These are phyloP conservation scores for Coemansia sp. DNA, from an alignment of 192 early-diverging fungal species.

Conservation along the genomic window DNA sequence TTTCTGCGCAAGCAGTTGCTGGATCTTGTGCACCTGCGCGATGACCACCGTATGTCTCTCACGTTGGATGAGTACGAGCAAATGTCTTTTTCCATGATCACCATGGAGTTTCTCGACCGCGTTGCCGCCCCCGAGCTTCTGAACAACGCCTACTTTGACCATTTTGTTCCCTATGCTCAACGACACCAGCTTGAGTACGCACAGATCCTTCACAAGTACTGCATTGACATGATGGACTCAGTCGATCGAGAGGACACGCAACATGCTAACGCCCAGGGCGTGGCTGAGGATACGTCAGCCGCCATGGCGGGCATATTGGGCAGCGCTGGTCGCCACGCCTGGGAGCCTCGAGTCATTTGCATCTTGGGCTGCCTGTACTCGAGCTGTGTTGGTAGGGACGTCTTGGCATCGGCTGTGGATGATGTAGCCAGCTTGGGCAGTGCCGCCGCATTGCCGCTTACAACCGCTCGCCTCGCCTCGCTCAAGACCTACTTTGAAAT, in stretches of 20 bases:
- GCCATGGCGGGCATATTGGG: neutral
- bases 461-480: conserved; percentile 16
- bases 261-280: neutral
- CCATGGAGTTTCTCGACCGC: conserved; percentile 66
- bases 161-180: conserved; percentile 63
- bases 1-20: conserved; percentile 58
- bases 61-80: conserved; percentile 60
- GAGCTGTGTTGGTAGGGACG: conserved; percentile 11
- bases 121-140: conserved; percentile 66
- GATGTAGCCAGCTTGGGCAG: neutral
- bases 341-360: conserved; percentile 65
- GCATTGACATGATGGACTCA: conserved; percentile 62
- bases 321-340: conserved; percentile 24
- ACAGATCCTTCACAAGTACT: conserved; percentile 61
- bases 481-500: conserved; percentile 40
- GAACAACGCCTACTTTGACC: conserved; percentile 53
- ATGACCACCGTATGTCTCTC: conserved; percentile 53
- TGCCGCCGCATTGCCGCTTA: conserved; percentile 17
- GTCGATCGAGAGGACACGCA: conserved; percentile 13
- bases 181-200: conserved; percentile 60
- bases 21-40: conserved; percentile 63
- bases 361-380: conserved; percentile 55
- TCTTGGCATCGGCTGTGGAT: neutral
- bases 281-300: neutral
- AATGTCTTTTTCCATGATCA: conserved; percentile 49